Percentiles rank a stretch among this genome's conserved stretches.
These are phyloP conservation scores for Calendula officinalis DNA, from an alignment of 129 eudicot genomes.

Conservation along the genomic window DNA sequence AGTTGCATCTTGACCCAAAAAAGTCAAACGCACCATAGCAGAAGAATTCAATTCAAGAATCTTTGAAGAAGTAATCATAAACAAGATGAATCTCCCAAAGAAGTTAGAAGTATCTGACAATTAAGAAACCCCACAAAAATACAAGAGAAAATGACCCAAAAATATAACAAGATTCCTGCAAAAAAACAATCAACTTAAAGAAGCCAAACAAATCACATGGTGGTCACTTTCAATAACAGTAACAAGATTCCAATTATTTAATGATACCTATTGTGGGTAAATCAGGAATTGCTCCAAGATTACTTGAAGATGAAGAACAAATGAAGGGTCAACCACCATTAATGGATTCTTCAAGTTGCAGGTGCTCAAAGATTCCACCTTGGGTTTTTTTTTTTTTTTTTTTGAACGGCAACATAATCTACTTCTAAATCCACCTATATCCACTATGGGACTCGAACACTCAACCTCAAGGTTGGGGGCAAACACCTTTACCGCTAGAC, in stretches of 20 bases:
- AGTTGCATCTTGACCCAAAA: conserved; percentile 15
- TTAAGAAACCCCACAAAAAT: conserved; percentile 15
- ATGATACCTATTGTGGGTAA: not conserved
- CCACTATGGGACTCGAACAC: too few species aligned
- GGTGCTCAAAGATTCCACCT: conserved; percentile 2
- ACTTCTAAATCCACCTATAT: too few species aligned
- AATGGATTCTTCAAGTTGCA: not conserved
- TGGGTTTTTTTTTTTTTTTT: too few species aligned
- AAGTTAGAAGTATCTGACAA: conserved; percentile 10
- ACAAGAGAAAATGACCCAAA: not conserved
- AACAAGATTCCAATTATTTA: conserved; percentile 14
- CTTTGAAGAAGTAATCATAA: not conserved
- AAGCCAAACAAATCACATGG: conserved; percentile 1
- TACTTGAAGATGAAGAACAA: not conserved
- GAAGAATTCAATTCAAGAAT: not conserved
- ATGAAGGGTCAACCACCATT: conserved; percentile 4
- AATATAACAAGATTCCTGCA: not conserved
- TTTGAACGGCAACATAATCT: too few species aligned
- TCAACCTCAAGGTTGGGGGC: too few species aligned
- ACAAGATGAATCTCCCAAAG: conserved; percentile 5
- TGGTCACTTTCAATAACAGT: conserved; percentile 1
- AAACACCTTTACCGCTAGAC: too few species aligned
- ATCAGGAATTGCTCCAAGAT: conserved; percentile 1
- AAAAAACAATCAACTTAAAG: conserved; percentile 5
- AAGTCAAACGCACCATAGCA: conserved; percentile 6